Evolutionary conservation across 148 eudicot species (phyloP).

Genomic region (Oxyria digyna): DNA sequence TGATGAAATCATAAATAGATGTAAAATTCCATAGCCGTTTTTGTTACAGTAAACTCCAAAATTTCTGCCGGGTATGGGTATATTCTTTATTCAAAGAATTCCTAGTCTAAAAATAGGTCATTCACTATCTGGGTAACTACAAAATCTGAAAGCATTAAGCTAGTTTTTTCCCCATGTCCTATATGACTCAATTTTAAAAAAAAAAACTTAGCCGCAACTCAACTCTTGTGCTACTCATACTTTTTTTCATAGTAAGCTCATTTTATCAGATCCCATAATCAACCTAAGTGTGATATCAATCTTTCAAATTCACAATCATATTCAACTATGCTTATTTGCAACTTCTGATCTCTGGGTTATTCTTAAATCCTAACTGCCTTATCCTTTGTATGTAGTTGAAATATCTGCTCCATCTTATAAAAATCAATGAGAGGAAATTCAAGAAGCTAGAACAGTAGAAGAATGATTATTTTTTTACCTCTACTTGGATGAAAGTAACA

Average conservation of each 20-base stretch:
- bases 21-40: not conserved
- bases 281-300: too few species aligned
- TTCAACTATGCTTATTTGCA: not conserved
- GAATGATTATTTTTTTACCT: conserved; percentile 26
- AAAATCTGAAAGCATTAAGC: not conserved
- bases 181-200: not conserved
- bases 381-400: not conserved
- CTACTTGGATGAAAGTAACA: conserved; percentile 19
- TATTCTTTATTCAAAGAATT: not conserved
- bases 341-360: not conserved
- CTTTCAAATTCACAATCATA: too few species aligned
- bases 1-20: not conserved
- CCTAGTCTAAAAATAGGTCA: not conserved
- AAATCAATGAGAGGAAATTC: not conserved
- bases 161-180: not conserved
- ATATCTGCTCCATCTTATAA: not conserved
- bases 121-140: not conserved
- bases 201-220: too few species aligned
- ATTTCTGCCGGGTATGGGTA: not conserved
- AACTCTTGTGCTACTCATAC: not conserved
- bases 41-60: not conserved
- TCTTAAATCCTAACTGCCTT: not conserved
- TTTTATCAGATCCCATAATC: not conserved
- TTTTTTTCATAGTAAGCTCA: not conserved
- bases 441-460: not conserved